These are phyloP conservation scores for Nothomitra cinnamomea DNA, from an alignment of 2,329 filamentous ascomycete genomes.

Conservation along the genomic window DNA sequence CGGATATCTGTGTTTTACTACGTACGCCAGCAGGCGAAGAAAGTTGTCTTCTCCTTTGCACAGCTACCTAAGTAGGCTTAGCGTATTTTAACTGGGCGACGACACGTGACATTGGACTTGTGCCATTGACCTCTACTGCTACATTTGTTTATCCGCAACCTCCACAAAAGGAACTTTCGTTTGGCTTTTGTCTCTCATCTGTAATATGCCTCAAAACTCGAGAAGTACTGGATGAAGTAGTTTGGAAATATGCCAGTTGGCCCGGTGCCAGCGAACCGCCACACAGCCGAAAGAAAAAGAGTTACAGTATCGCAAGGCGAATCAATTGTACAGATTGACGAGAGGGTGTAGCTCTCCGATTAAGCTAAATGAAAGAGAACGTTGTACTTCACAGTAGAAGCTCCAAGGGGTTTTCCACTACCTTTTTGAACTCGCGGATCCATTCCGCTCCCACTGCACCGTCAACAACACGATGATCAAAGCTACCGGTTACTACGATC, in stretches of 20 bases:
- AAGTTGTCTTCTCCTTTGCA: not conserved
- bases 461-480: constrained; percentile 98
- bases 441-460: constrained; percentile 93
- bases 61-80: not conserved
- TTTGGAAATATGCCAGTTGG: not conserved
- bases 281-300: not conserved
- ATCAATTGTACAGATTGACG: not conserved
- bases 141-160: too few species aligned
- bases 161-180: too few species aligned
- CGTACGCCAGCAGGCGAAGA: not conserved
- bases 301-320: not conserved
- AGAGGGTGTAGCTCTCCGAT: not conserved
- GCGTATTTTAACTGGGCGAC: not conserved
- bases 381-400: constrained; percentile 52
- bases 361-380: not conserved
- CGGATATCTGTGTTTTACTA: not conserved
- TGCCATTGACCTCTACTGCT: too few species aligned
- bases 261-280: not conserved
- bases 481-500: constrained; percentile 86
- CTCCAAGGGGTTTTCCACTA: constrained; percentile 91
- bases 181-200: not conserved
- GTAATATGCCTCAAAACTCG: not conserved
- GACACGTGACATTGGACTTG: not conserved
- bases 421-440: constrained; percentile 94
- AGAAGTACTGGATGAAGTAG: not conserved